Conservation (phyloP, 1,284 basidiomycete genomes). For the Malassezia dermatis region DNA sequence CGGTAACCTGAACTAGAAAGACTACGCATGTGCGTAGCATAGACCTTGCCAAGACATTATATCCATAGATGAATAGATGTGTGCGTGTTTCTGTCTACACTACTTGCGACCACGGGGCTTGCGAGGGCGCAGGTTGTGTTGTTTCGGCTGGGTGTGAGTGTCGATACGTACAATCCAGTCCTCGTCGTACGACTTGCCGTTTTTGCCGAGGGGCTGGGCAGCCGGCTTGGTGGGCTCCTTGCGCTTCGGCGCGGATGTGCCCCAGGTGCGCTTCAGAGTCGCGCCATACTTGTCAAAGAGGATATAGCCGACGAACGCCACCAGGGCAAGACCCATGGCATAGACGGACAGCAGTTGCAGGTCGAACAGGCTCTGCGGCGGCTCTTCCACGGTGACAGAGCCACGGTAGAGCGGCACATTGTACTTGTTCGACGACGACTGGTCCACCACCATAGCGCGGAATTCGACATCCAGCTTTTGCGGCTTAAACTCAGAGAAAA, state of each 20-base stretch:
- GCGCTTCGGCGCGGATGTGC: conserved; percentile 2
- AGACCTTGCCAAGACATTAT: not conserved
- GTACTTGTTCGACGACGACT: conserved; percentile 39
- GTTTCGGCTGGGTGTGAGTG: not conserved
- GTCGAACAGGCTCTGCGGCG: conserved; percentile 40
- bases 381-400: conserved; percentile 40
- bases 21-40: not conserved
- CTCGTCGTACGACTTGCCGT: conserved; percentile 19
- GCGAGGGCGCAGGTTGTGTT: conserved; percentile 13
- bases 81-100: not conserved
- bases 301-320: conserved; percentile 23
- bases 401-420: conserved; percentile 37
- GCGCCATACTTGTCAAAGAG: conserved; percentile 23
- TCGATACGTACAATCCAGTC: conserved; percentile 20
- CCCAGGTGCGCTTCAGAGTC: not conserved
- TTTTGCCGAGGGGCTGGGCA: not conserved
- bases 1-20: conserved; percentile 48
- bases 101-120: conserved; percentile 7
- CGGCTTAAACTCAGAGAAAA: conserved; percentile 45
- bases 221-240: conserved; percentile 2
- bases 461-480: conserved; percentile 39
- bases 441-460: conserved; percentile 32
- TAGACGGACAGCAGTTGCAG: conserved; percentile 40
- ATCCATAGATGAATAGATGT: not conserved
- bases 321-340: conserved; percentile 19